These are phyloP conservation scores for Wickerhamiella alocasiicola DNA, from an alignment of 805 yeast genomes.

Conservation along the genomic window DNA sequence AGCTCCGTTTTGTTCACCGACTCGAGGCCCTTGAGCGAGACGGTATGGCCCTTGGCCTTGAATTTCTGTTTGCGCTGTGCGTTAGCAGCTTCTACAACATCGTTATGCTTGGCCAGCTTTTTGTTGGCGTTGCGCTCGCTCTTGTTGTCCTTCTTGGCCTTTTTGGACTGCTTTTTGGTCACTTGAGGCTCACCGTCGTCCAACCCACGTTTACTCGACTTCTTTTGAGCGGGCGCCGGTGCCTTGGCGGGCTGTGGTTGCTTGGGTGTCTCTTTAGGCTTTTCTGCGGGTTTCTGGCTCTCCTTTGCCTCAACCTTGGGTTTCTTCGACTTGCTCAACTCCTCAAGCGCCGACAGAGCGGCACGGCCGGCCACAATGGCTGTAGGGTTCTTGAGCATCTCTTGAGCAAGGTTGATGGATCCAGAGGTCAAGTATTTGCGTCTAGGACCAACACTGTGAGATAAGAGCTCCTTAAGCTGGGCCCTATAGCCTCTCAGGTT, in stretches of 20 bases:
- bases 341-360: conserved; percentile 17
- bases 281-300: background rate
- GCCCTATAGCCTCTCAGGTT: conserved; percentile 20
- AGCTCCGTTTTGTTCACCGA: no score
- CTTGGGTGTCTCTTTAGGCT: background rate
- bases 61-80: no score
- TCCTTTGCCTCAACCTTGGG: background rate
- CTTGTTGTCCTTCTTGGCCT: conserved; percentile 4
- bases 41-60: conserved; percentile 5
- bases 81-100: conserved; percentile 35
- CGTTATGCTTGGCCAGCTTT: conserved; percentile 39
- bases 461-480: conserved; percentile 21
- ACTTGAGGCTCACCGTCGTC: no score
- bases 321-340: background rate
- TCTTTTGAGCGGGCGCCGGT: no score
- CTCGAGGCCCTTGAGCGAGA: background rate
- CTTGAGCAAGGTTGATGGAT: conserved; percentile 25
- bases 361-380: conserved; percentile 18
- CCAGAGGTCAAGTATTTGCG: conserved; percentile 27
- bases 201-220: no score
- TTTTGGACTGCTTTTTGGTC: background rate
- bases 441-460: conserved; percentile 21
- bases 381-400: conserved; percentile 18
- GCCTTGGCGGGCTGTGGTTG: no score
- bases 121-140: conserved; percentile 4